Conservation (phyloP, 345 rosid genomes). For the Populus ilicifolia region DNA sequence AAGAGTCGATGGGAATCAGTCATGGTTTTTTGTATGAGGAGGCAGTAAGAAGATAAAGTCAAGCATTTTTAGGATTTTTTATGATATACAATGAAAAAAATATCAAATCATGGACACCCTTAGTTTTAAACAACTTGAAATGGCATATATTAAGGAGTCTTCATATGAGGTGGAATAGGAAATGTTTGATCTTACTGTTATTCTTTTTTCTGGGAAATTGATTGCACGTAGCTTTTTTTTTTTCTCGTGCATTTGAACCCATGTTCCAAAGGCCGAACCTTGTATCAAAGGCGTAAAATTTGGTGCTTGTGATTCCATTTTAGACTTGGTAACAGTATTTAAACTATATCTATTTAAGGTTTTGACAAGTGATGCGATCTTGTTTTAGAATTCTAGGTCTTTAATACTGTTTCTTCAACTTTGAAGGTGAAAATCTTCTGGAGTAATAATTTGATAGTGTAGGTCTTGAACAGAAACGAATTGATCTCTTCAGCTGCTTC, state of each 20-base stretch:
- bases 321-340: neutral
- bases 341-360: neutral
- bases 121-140: neutral
- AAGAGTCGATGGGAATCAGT: neutral
- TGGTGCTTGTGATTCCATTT: neutral
- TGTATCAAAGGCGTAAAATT: neutral
- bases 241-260: neutral
- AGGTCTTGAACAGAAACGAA: neutral
- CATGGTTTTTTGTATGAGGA: neutral
- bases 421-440: neutral
- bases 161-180: neutral
- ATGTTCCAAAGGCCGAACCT: neutral
- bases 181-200: neutral
- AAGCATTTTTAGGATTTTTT: neutral
- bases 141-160: neutral
- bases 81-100: neutral
- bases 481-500: neutral
- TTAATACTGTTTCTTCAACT: neutral
- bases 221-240: neutral
- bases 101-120: neutral
- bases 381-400: neutral
- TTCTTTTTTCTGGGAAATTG: neutral
- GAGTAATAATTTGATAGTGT: neutral
- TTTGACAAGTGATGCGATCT: neutral
- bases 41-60: neutral